These are phyloP conservation scores for Phyllosticta citriasiana DNA, from an alignment of 2,329 filamentous ascomycete species.

Conservation along the genomic window DNA sequence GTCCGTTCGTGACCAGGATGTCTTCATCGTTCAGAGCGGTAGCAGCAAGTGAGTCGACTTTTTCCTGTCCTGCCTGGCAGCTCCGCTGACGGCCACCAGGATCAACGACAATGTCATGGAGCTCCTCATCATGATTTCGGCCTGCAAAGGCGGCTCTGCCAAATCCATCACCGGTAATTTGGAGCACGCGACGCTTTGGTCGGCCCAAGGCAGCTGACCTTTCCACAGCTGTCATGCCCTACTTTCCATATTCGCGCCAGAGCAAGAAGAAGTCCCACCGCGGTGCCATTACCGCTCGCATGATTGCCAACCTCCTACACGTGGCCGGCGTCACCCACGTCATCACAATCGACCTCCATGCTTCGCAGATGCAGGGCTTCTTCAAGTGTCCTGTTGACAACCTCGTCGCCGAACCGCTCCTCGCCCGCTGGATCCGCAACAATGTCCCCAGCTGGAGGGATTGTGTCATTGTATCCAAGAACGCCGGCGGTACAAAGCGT, in stretches of 20 bases:
- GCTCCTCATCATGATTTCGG: constrained; percentile 96
- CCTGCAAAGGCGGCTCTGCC: constrained; percentile 94
- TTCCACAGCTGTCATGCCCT: constrained; percentile 66
- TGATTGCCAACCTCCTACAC: constrained; percentile 89
- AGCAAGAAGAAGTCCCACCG: constrained; percentile 98
- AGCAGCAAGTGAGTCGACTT: constrained; percentile 54
- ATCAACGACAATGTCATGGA: constrained; percentile 99
- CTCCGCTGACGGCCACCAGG: constrained; percentile 25
- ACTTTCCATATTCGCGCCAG: constrained; percentile 98
- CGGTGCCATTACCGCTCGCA: constrained; percentile 90
- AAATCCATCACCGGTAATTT: constrained; percentile 86
- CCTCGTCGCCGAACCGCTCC: constrained; percentile 86
- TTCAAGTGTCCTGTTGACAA: constrained; percentile 98
- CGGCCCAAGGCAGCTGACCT: constrained; percentile 10
- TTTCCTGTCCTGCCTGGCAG: constrained; percentile 9
- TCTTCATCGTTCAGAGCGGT: constrained; percentile 96
- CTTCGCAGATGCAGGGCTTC: constrained; percentile 95
- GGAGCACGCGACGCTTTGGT: constrained; percentile 5
- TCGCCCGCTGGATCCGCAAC: constrained; percentile 88
- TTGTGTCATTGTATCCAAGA: constrained; percentile 95
- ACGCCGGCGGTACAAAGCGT: constrained; percentile 91
- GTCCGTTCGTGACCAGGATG: constrained; percentile 90
- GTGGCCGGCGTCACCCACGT: constrained; percentile 96
- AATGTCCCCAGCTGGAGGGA: constrained; percentile 83
- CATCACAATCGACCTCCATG: constrained; percentile 91